A percentile compares a stretch with the other conserved stretches of the same genome.
These are phyloP conservation scores for Verticillium nubilum DNA, from an alignment of 2,329 filamentous ascomycete species.

Conservation along the genomic window DNA sequence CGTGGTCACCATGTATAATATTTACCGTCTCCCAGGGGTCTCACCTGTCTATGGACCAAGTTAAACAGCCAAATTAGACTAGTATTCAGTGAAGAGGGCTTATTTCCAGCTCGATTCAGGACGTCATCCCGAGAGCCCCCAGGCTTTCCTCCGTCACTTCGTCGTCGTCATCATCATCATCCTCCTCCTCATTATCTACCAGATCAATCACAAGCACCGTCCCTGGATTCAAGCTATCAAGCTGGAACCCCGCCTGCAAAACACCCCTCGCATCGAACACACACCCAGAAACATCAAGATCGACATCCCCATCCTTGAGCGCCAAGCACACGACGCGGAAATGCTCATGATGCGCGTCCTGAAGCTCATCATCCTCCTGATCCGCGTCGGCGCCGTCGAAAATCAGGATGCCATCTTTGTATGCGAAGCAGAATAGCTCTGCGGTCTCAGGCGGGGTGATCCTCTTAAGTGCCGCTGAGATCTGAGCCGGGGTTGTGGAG, in stretches of 20 bases:
- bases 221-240: conserved; percentile 14
- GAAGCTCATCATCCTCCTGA: conserved; percentile 2
- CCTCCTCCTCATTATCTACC: conserved; percentile 12
- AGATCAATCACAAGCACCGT: conserved; percentile 15
- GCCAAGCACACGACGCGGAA: conserved; percentile 16
- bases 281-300: conserved; percentile 15
- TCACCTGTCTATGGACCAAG: too few relatives aligned
- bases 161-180: conserved; percentile 11
- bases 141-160: conserved; percentile 7
- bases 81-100: too few relatives aligned
- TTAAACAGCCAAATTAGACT: too few relatives aligned
- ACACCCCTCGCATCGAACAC: conserved; percentile 11
- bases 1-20: too few relatives aligned
- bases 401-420: conserved; percentile 12
- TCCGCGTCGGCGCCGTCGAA: conserved; percentile 9
- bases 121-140: conserved; percentile 1
- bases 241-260: conserved; percentile 15
- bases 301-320: conserved; percentile 14
- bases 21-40: too few relatives aligned
- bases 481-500: conserved; percentile 8
- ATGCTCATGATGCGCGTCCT: conserved; percentile 15
- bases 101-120: neutral
- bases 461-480: conserved; percentile 6
- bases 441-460: neutral
- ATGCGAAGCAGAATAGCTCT: conserved; percentile 12